phyloP scores from a whole-genome alignment of 2,329 filamentous ascomycete species.

The Penicillium sp. region DNA sequence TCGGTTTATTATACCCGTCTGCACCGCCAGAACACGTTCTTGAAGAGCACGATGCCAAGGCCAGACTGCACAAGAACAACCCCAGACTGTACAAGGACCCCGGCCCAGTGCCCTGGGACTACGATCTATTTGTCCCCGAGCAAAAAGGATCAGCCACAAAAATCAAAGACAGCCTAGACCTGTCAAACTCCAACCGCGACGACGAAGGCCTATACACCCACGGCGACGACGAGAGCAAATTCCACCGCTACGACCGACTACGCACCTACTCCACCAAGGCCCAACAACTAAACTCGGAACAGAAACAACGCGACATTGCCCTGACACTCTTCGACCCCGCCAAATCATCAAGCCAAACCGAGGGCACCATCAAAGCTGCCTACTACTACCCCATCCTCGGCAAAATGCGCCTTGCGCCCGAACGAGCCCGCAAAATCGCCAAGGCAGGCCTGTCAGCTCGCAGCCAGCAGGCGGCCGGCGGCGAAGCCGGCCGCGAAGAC shows the following conservation, averaged over 20 bases:
- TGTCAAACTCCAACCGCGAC: conserved; percentile 51
- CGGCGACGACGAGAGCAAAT: conserved; percentile 40
- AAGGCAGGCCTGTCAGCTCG: conserved; percentile 35
- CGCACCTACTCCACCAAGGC: conserved; percentile 59
- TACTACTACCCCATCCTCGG: conserved; percentile 61
- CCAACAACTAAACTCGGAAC: conserved; percentile 49
- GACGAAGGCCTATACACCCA: conserved; percentile 49
- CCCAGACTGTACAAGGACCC: conserved; percentile 49
- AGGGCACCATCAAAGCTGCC: conserved; percentile 48
- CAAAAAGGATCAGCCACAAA: conserved; percentile 44
- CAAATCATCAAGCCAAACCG: conserved; percentile 19
- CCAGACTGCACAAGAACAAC: conserved; percentile 46
- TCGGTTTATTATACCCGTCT: conserved; percentile 54
- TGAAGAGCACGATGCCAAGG: conserved; percentile 47
- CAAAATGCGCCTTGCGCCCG: conserved; percentile 53
- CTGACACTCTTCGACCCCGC: conserved; percentile 55
- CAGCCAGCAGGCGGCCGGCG: conserved; percentile 31
- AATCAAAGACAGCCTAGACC: conserved; percentile 55
- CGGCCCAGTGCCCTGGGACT: conserved; percentile 53
- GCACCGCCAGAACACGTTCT: conserved; percentile 46
- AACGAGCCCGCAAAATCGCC: conserved; percentile 41
- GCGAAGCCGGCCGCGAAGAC: conserved; percentile 38
- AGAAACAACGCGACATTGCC: conserved; percentile 56
- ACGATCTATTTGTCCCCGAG: conserved; percentile 57
- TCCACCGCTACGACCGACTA: conserved; percentile 54